Evolutionary conservation across 352 stramenopile species (phyloP), one percentile per base, ranked within the genome.

Genomic region (Hyaloperonospora brassicae): DNA sequence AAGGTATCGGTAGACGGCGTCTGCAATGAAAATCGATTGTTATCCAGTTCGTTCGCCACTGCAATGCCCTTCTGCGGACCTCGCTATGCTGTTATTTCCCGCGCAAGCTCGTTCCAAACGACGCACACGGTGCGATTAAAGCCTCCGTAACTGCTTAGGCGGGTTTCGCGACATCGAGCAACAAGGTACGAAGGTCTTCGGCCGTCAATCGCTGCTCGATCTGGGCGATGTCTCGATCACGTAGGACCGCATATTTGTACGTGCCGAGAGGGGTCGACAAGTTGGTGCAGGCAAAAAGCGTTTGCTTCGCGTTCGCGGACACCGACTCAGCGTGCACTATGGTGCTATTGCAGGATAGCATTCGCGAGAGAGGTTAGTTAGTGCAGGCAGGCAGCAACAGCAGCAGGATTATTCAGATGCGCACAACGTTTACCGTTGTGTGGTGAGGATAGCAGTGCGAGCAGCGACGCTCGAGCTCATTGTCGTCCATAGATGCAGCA

Each of bases 241-340:
- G 73, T 35, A 92, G 38, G 6, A 90, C 67, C 0, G 78, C 79
- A 50, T 75, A 69, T 25, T 61, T 60, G 51, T 90, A 92, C 17
- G 59, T 76, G 1, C 82, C 82, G 6, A 93, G 58, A 14, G 82
- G 79, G 34, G 79, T 89, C 8, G 61, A 49, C 10, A 93, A 66
- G 47, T 80, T 70, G 14, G 59, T 65, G 30, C 65, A 70, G 1
- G 61, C 82, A 23, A 90, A 81, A 27, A 92, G 69, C 38, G 68
- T 84, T 50, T 92, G 82, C 2, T 67, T 68, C n/a, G 61, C 76
- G 43, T 90, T 93, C 12, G 66, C 36, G 8, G 68, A 47, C 13
- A 87, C 13, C 10, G 51, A 36, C 14, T 73, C 64, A 0, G 76
- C 70, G 17, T 64, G 55, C 35, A 86, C 72, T 11, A 79, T 30